Evolutionary conservation across 345 rosid genomes (phyloP).

Genomic region (Bruguiera sexangula): DNA sequence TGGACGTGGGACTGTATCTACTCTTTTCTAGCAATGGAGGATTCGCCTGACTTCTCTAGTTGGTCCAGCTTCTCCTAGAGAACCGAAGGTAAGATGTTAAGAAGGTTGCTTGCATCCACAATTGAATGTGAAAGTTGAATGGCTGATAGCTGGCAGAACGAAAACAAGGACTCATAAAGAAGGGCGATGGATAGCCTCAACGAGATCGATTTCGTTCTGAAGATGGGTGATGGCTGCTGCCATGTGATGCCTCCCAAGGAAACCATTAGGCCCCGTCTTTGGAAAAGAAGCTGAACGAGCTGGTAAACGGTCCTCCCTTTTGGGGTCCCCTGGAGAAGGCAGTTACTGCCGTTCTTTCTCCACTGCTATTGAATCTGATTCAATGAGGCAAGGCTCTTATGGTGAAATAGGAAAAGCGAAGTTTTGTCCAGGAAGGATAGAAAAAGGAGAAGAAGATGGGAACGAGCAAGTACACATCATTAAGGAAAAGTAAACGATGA

Average conservation of each 20-base stretch:
- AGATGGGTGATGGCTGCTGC: slow-evolving; percentile 37
- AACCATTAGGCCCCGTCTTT: slow-evolving; percentile 3
- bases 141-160: background rate
- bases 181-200: slow-evolving; percentile 26
- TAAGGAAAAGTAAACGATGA: too few species aligned
- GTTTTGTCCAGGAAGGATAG: too few species aligned
- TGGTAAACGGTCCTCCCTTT: background rate
- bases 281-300: background rate
- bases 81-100: background rate
- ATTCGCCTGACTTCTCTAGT: slow-evolving; percentile 39
- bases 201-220: slow-evolving; percentile 32
- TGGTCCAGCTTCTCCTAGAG: slow-evolving; percentile 41
- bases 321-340: background rate
- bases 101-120: background rate
- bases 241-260: slow-evolving; percentile 38
- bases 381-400: too few species aligned
- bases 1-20: background rate
- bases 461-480: too few species aligned
- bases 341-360: background rate
- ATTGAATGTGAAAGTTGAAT: background rate
- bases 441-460: too few species aligned
- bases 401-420: too few species aligned
- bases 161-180: background rate
- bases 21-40: slow-evolving; percentile 44
- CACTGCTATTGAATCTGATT: too few species aligned